Evolutionary conservation across 2,329 filamentous ascomycete genomes (phyloP).

Genomic region (Fusarium sublunatum): DNA sequence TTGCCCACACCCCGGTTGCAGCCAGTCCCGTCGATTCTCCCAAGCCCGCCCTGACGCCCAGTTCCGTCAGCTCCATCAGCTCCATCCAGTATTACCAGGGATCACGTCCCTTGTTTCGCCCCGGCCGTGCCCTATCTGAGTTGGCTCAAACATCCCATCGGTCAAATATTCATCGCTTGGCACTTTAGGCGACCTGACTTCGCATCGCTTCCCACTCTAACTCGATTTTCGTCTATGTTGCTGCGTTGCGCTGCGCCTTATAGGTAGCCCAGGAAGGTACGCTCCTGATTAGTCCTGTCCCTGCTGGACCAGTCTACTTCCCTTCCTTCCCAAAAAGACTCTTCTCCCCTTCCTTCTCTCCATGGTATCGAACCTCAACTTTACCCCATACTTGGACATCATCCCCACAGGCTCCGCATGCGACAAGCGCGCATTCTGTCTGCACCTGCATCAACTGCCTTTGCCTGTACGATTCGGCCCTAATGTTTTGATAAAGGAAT

Average conservation of each 20-base stretch:
- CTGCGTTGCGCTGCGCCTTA: slow-evolving; percentile 18
- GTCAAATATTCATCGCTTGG: slow-evolving; percentile 47
- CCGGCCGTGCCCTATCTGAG: slow-evolving; percentile 41
- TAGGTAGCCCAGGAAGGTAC: slow-evolving; percentile 15
- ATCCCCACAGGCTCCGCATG: slow-evolving; percentile 45
- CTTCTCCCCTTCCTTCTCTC: slow-evolving; percentile 16
- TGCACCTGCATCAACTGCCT: slow-evolving; percentile 9
- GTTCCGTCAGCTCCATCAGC: slow-evolving; percentile 34
- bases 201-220: slow-evolving; percentile 18
- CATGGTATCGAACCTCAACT: slow-evolving; percentile 24
- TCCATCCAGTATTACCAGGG: slow-evolving; percentile 40
- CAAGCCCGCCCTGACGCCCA: slow-evolving; percentile 27
- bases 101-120: slow-evolving; percentile 46
- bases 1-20: slow-evolving; percentile 33
- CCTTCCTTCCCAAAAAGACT: slow-evolving; percentile 8
- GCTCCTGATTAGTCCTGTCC: neutral
- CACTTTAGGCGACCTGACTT: slow-evolving; percentile 35
- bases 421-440: slow-evolving; percentile 6
- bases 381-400: slow-evolving; percentile 45
- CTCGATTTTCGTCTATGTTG: slow-evolving; percentile 15
- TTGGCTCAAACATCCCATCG: slow-evolving; percentile 44
- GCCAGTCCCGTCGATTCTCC: slow-evolving; percentile 37
- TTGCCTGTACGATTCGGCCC: slow-evolving; percentile 15
- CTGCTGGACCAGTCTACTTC: neutral
- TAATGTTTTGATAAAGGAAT: slow-evolving; percentile 11